Base-by-base conservation (phyloP, 2,329 filamentous ascomycete genomes). In the Cercospora zeae-maydis region DNA sequence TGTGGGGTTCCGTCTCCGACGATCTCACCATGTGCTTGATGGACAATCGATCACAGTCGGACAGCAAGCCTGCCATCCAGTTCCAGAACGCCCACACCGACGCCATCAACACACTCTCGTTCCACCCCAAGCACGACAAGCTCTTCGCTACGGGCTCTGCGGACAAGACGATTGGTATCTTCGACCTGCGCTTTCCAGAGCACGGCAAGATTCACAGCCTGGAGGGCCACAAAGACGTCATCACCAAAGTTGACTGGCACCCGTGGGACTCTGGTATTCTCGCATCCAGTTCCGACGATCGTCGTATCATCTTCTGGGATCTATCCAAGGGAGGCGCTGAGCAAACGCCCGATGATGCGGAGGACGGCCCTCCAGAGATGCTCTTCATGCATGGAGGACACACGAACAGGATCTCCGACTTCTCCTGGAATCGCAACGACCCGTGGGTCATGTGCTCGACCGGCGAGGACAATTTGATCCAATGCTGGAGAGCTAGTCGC, bases 361-460 rank as follows among this genome's bases (percentile, higher is more conserved):
- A 98, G 70, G 95, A 99, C 74, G 95, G 95, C 0, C 91, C 93
- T 1, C 93, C 95, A 57, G 95, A 99, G 78, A 82, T 99, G 90
- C 81, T 99, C 1, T 99, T 99, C 79, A 98, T 99, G 93, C 95
- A 99, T 73, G 95, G 95, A 65, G 95, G 95, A 33, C 96, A 99
- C 80, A 99, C 95, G 10, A 97, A 97, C 78, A 90, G 96, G 69
- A 86, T 99, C 65, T 92, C 91, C 36, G 96, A 99, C 78, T 99
- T 99, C 74, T 93, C 90, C 78, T 99, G 93, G 93, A 99, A 99
- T 78, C 86, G 87, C 70, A 96, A 96, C 75, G 92, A 97, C 72
- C 93, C 93, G 4, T 99, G 96, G 96, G 86, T 97, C 60, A 90
- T 99, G 69, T 93, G 92, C 76, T 96, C 91, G 65, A 93, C 95